These are phyloP conservation scores for Fusarium abutilonis DNA, from an alignment of 2,329 filamentous ascomycete genomes.

Conservation along the genomic window DNA sequence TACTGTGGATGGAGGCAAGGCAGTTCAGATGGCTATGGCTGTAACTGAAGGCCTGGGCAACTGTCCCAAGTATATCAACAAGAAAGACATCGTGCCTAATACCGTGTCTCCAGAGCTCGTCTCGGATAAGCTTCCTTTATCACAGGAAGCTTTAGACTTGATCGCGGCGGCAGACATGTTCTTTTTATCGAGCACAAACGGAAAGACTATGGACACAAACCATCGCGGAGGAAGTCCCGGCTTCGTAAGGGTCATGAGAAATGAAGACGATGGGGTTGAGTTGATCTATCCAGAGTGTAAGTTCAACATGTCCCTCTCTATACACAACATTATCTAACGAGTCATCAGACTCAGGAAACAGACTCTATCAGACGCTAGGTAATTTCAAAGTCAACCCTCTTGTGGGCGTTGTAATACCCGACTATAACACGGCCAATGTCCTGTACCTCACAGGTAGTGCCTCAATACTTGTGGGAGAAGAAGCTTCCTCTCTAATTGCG, in stretches of 20 bases:
- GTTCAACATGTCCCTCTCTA: constrained; percentile 18
- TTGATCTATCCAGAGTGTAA: constrained; percentile 80
- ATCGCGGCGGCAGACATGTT: constrained; percentile 76
- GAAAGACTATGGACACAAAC: constrained; percentile 82
- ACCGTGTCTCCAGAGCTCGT: constrained; percentile 61
- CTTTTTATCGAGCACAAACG: constrained; percentile 76
- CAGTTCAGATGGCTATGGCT: constrained; percentile 68
- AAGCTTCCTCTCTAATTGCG: constrained; percentile 70
- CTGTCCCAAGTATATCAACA: constrained; percentile 88
- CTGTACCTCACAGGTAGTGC: constrained; percentile 78
- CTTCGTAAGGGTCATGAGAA: constrained; percentile 75
- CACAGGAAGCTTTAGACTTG: constrained; percentile 65
- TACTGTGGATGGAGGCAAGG: constrained; percentile 52
- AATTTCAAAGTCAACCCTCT: constrained; percentile 75
- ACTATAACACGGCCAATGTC: constrained; percentile 76
- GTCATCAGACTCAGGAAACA: constrained; percentile 73
- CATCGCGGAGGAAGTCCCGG: constrained; percentile 79
- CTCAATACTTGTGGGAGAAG: constrained; percentile 70
- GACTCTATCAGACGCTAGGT: constrained; percentile 84
- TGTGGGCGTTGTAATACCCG: constrained; percentile 76
- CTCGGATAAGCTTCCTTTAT: constrained; percentile 56
- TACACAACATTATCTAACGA: constrained; percentile 20
- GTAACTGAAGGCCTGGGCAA: constrained; percentile 81
- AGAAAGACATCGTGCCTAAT: constrained; percentile 67
- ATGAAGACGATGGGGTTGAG: constrained; percentile 57